Conservation (phyloP, 2,329 filamentous ascomycete genomes). For the Talaromyces marneffei region DNA sequence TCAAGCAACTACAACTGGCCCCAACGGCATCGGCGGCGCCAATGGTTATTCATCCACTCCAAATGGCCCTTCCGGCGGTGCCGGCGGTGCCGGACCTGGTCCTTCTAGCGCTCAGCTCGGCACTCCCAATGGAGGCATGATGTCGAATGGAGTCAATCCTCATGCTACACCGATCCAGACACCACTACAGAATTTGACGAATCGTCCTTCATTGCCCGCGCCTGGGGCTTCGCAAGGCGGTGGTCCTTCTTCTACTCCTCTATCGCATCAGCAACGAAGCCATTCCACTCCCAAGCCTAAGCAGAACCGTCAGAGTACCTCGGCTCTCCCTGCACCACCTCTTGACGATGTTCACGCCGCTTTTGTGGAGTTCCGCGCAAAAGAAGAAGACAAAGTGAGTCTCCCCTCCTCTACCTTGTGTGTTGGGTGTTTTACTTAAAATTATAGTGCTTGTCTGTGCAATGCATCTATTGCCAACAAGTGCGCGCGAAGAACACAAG, state of each 20-base stretch:
- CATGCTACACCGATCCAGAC: conserved; percentile 39
- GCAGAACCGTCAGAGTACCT: conserved; percentile 31
- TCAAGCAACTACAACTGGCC: conserved; percentile 32
- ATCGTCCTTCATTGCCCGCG: conserved; percentile 36
- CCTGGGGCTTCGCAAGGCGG: conserved; percentile 29
- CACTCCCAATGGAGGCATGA: conserved; percentile 39
- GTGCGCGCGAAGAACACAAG: conserved; percentile 48
- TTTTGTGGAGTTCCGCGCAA: conserved; percentile 45
- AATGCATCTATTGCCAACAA: conserved; percentile 48
- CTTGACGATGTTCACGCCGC: conserved; percentile 46
- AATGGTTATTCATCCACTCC: conserved; percentile 43
- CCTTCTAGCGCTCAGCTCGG: conserved; percentile 31
- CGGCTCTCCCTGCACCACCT: conserved; percentile 42
- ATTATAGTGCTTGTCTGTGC: conserved; percentile 42
- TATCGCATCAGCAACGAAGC: conserved; percentile 26
- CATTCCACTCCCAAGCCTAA: conserved; percentile 19
- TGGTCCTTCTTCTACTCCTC: conserved; percentile 26
- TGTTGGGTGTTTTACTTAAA: conserved; percentile 8
- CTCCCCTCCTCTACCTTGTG: not conserved
- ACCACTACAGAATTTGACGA: conserved; percentile 36
- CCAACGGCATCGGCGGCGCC: conserved; percentile 36
- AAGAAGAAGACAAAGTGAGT: conserved; percentile 42
- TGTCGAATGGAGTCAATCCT: conserved; percentile 40
- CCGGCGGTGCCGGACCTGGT: conserved; percentile 28
- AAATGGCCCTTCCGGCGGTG: conserved; percentile 30